Base-by-base conservation (phyloP, 2,329 filamentous ascomycete species). In the Sarocladium strictum region DNA sequence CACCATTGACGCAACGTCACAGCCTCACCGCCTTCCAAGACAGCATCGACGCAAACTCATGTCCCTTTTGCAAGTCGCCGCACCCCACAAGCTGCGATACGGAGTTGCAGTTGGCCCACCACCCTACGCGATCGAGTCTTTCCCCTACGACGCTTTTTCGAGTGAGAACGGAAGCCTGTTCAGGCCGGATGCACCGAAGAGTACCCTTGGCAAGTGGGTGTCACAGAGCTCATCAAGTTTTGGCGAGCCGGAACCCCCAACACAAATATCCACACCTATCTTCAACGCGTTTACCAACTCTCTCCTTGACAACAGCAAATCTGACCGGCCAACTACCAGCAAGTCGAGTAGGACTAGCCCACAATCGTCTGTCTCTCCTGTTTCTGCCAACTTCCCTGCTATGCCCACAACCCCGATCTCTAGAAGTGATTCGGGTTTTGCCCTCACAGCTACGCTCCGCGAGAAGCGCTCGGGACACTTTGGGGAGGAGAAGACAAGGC, bases 391-490 rank as follows among this genome's bases (percentile, higher is more conserved):
- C 61, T 96, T 96, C 66, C 87, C 90, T 9, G 81, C 85, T 0
- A 75, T 90, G 70, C 87, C 89, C 3, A 80, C 81, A 2, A 93
- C 89, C 2, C 87, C 89, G 0, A 82, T 89, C n/a, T 96, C 91
- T 5, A 82, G 91, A 15, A 95, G 87, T 64, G 94, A 99, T 66
- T 97, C 93, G 3, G 93, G 90, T 1, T 95, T 94, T 69, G 89
- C 90, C 33, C 76, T 96, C 55, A 86, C 92, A 58, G 84, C 89
- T 17, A 96, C 90, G 3, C 76, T 99, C 55, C 85, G 91, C 29
- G 94, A 97, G 72, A 99, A 97, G 75, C 84, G 93, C 53, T 97
- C 94, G 2, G 92, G 89, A 1, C 90, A 97, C 67, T 96, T 97
- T 61, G 68, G 69, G n/a, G 89, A 94, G 63, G 83, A 87, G 58